Evolutionary conservation across 2,329 filamentous ascomycete genomes (phyloP), one percentile per base, ranked within the genome.

Genomic region (Curvularia sp.): DNA sequence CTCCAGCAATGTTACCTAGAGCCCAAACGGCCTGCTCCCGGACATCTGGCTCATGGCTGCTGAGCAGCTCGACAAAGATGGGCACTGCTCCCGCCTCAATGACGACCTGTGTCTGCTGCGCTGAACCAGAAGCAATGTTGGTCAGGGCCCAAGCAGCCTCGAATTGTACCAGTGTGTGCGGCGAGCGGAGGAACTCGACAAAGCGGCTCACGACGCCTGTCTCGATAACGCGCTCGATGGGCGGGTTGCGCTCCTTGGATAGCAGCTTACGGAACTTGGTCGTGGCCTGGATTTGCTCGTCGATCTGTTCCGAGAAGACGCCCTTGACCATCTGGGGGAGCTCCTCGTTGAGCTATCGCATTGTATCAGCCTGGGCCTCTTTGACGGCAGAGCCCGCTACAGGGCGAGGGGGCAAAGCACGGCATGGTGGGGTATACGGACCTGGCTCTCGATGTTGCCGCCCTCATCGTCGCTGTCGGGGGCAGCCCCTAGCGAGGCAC

Each of bases 201-300:
- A 99, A 99, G 76, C 95, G 91, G 83, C 88, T 90, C 68, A 99
- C 95, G 65, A 99, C 95, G 74, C 95, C 95, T 59, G 95, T 98
- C 86, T 98, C 96, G 81, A 99, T 99, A 70, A 99, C 95, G 77
- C 96, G 93, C 83, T 99, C 95, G 77, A 99, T 99, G 45, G 95
- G 95, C 46, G 95, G 95, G 83, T 99, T 99, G 76, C 95, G 92
- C 84, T 99, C 95, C 83, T 99, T 99, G 68, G 93, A 97, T 27
- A 99, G 84, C 41, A 99, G 87, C 85, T 99, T 99, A 78, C 95
- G 86, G 85, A 99, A 99, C 80, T 97, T 97, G 70, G 95, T 99
- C 27, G 95, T 99, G 57, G 94, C 93, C 81, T 94, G 89, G 71
- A 99, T 99, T 81, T 99, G 95, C 70, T 91, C 87, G 77, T 99